Evolutionary conservation across 192 early-diverging fungal genomes (phyloP).

Genomic region (Entomortierella chlamydospora): DNA sequence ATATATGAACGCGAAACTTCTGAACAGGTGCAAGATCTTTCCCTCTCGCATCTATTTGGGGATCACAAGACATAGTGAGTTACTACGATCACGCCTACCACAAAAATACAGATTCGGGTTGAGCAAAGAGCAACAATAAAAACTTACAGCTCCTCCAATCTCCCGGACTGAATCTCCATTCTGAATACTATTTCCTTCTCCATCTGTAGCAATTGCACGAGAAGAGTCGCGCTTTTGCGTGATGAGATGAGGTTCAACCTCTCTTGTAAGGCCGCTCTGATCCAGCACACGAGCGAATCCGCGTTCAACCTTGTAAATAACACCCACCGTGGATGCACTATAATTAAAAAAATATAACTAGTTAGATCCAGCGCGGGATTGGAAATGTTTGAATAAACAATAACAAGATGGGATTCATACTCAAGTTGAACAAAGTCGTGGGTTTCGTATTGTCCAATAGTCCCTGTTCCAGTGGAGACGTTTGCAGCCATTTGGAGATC

Average conservation of each 20-base stretch:
- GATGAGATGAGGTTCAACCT: slow-evolving; percentile 76
- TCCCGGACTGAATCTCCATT: slow-evolving; percentile 83
- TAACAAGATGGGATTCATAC: slow-evolving; percentile 31
- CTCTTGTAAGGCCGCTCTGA: slow-evolving; percentile 74
- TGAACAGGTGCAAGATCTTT: slow-evolving; percentile 85
- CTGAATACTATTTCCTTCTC: slow-evolving; percentile 65
- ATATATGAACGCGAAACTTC: slow-evolving; percentile 84
- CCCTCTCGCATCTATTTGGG: slow-evolving; percentile 63
- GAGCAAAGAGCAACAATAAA: neutral
- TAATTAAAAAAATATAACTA: neutral
- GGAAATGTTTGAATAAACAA: neutral
- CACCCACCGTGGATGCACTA: slow-evolving; percentile 77
- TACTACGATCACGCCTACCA: too few relatives aligned
- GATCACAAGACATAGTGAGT: neutral
- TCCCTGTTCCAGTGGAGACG: slow-evolving; percentile 65
- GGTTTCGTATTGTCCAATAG: slow-evolving; percentile 81
- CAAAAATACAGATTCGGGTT: too few relatives aligned
- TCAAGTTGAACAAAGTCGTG: slow-evolving; percentile 90
- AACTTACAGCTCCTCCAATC: slow-evolving; percentile 65
- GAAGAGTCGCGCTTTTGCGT: slow-evolving; percentile 75
- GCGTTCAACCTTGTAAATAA: slow-evolving; percentile 84
- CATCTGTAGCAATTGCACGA: slow-evolving; percentile 60
- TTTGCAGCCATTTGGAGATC: slow-evolving; percentile 87
- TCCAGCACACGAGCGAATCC: slow-evolving; percentile 83
- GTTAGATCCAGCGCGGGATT: neutral